These are phyloP conservation scores for Aspergillus glaucus DNA, from an alignment of 2,329 filamentous ascomycete species.

Conservation along the genomic window DNA sequence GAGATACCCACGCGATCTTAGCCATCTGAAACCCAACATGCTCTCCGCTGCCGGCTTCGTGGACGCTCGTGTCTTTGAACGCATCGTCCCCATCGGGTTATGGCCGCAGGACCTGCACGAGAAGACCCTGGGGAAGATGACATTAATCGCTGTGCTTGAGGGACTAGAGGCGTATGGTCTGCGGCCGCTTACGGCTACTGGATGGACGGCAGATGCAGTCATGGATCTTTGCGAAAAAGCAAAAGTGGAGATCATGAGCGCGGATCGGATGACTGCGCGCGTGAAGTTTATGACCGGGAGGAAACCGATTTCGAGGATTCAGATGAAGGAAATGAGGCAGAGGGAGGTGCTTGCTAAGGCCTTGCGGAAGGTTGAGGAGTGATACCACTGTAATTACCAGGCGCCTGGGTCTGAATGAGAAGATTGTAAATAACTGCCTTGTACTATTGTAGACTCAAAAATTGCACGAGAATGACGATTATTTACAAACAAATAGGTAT, in stretches of 20 bases:
- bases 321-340: conserved; percentile 7
- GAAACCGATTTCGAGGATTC: conserved; percentile 19
- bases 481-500: neutral
- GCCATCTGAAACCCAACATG: conserved; percentile 36
- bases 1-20: conserved; percentile 36
- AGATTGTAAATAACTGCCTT: too few species aligned
- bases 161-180: conserved; percentile 34
- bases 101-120: conserved; percentile 30
- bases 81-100: conserved; percentile 31
- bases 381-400: neutral
- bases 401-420: neutral
- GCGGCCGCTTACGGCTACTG: conserved; percentile 28
- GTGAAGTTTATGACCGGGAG: conserved; percentile 24
- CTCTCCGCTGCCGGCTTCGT: conserved; percentile 41
- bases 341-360: conserved; percentile 3
- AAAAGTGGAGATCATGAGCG: conserved; percentile 28
- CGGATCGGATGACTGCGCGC: conserved; percentile 18
- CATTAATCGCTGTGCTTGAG: conserved; percentile 34
- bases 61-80: conserved; percentile 34
- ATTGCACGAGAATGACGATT: neutral
- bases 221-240: conserved; percentile 33
- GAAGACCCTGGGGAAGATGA: conserved; percentile 37
- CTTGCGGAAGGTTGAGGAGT: neutral
- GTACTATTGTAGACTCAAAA: neutral
- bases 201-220: conserved; percentile 30